Evolutionary conservation across 345 rosid genomes (phyloP), one percentile per base, ranked within the genome.

Genomic region (Eucalyptus rudis): DNA sequence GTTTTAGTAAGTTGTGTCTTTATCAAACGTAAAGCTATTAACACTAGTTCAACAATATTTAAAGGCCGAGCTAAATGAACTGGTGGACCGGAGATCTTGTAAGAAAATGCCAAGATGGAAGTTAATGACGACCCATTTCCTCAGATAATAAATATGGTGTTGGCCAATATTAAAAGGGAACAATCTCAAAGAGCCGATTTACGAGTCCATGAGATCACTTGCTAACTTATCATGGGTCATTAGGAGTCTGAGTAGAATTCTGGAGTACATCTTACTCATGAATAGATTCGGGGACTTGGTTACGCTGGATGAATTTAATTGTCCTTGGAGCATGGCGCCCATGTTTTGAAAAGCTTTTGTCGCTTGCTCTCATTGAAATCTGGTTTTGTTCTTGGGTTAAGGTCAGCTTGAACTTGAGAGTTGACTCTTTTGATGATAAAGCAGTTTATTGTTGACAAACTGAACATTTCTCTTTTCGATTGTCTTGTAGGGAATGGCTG

Each of bases 401-500:
- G 62, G 62, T 56, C 62, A 56, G 62, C 62, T 9, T 24, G 62
- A 56, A 56, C 62, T 56, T 56, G 62, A 56, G 29, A 56, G 29
- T 56, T 56, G 62, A 56, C 62, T 56, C 13, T 56, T 56, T 56
- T 1, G 3, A 56, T 56, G 62, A 56, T 56, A 56, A 22, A 56
- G 17, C 45, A 27, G 59, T 87, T 56, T 56, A 58, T 58, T 87
- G 33, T 59, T 87, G 80, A 76, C 15, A 43, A 40, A 64, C 27
- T 54, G 56, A n/a, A 54, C 56, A 64, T 64, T 64, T n/a, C 45
- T 44, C 49, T 84, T 50, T 9, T 83, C 86, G 6, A 86, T 66
- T 85, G 87, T 33, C 40, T 89, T 93, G 33, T 88, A 96, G 99
- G 99, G 99, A 80, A 97, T 98, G 98, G 98, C 99, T 1, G 99